Conservation (phyloP, 129 eudicot species). For the Artemisia argyi region DNA sequence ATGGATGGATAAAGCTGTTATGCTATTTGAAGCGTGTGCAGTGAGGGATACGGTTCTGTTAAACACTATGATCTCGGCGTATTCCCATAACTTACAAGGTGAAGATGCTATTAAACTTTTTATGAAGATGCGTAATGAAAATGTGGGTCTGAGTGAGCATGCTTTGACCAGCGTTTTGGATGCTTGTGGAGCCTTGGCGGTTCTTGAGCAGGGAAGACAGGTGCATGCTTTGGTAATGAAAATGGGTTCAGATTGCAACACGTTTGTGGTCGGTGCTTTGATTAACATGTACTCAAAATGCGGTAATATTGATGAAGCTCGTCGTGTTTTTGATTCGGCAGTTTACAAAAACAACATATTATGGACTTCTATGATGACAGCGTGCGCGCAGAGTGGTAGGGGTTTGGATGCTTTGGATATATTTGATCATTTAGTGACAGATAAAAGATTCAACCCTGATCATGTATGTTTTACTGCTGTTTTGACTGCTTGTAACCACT, state of each 20-base stretch:
- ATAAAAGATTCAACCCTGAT: slow-evolving; percentile 35
- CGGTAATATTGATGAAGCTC: slow-evolving; percentile 45
- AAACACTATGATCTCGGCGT: slow-evolving; percentile 44
- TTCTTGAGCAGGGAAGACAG: slow-evolving; percentile 43
- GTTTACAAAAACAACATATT: slow-evolving; percentile 35
- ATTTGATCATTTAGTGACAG: slow-evolving; percentile 32
- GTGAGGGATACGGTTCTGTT: slow-evolving; percentile 23
- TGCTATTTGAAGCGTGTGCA: slow-evolving; percentile 27
- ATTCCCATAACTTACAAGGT: slow-evolving; percentile 30
- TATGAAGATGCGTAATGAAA: slow-evolving; percentile 22
- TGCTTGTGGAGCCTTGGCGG: slow-evolving; percentile 47
- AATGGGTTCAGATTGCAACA: slow-evolving; percentile 40
- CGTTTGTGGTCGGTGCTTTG: slow-evolving; percentile 44
- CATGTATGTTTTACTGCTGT: slow-evolving; percentile 52
- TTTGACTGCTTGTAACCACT: slow-evolving; percentile 47
- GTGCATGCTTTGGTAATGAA: slow-evolving; percentile 42
- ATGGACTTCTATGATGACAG: slow-evolving; percentile 48
- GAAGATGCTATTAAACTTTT: slow-evolving; percentile 40
- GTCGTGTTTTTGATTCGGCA: slow-evolving; percentile 31
- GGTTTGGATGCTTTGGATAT: slow-evolving; percentile 40
- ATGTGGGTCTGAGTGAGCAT: slow-evolving; percentile 31
- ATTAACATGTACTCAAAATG: slow-evolving; percentile 54
- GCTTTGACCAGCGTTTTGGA: slow-evolving; percentile 46
- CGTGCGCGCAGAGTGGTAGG: slow-evolving; percentile 47
- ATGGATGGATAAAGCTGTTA: slow-evolving; percentile 29